Evolutionary conservation across 2,329 filamentous ascomycete species (phyloP), one percentile per base, ranked within the genome.

Genomic region (Elsinoe ampelina): DNA sequence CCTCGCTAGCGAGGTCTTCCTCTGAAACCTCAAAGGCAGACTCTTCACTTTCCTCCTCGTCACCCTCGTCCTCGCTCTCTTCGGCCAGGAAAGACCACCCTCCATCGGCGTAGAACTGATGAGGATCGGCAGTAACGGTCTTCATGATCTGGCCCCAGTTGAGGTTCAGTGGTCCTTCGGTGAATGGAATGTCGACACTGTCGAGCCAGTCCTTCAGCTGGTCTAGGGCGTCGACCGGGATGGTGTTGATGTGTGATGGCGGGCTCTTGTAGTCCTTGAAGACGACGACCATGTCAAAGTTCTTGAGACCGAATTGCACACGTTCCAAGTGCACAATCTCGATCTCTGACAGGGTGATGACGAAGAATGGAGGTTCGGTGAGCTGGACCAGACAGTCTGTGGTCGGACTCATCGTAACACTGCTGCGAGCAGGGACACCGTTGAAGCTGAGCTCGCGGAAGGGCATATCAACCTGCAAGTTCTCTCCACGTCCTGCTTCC

Each of bases 61-160:
- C 82, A 42, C 81, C 88, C 62, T 95, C 90, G 12, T 87, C 88
- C 66, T 97, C 93, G 0, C 86, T 90, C 59, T 96, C 92, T 35
- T 85, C 85, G 55, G 85, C 84, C 58, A 98, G 71, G 80, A 98
- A 97, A 1, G 83, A 86, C 93, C 93, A 98, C 45, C 93, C 93
- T 32, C 95, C 93, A 62, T 97, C 92, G 3, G 80, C 82, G 72
- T 96, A 98, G 82, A 98, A 98, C 64, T 86, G 83, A 69, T 98
- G 92, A 1, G 93, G 89, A 68, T 98, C 91, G 35, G 87, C 85
- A 17, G 87, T 92, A 22, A 98, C 91, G 0, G 93, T 98, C 80
- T 98, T 98, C 90, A 98, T 98, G 68, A 98, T 98, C 13, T 91
- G 95, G 10, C 88, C 87, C 93, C 93, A 98, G 78, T 97, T 97